Evolutionary conservation across 129 eudicot species (phyloP).

Genomic region (Helichrysum umbraculigerum): DNA sequence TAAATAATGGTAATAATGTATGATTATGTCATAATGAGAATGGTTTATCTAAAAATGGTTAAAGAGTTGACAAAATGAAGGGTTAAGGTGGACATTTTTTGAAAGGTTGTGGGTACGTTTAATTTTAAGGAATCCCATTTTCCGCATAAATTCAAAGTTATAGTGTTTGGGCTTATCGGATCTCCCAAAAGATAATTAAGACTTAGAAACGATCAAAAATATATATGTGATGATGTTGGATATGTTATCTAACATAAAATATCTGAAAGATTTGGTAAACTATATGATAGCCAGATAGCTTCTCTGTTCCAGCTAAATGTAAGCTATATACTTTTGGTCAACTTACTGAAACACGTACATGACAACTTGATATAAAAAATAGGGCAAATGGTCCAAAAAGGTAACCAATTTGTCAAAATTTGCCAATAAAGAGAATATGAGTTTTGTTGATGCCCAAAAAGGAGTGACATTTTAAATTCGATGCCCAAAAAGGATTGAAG

Average conservation of each 20-base stretch:
- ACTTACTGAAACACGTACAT: too few species aligned
- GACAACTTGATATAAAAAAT: too few species aligned
- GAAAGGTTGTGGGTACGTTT: not conserved
- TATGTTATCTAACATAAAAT: not conserved
- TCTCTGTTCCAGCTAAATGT: conserved; percentile 1
- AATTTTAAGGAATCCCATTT: not conserved
- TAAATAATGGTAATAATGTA: not conserved
- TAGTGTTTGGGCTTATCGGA: conserved; percentile 18
- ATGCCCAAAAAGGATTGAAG: too few species aligned
- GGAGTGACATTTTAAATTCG: too few species aligned
- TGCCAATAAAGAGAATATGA: too few species aligned
- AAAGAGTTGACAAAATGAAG: conserved; percentile 18
- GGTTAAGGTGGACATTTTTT: not conserved
- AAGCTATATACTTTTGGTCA: not conserved
- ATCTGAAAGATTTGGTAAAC: not conserved
- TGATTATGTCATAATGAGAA: not conserved
- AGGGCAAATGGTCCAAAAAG: too few species aligned
- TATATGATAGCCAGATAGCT: too few species aligned
- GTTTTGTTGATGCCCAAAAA: too few species aligned
- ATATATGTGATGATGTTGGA: not conserved
- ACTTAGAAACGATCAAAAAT: not conserved
- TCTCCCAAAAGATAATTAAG: conserved; percentile 6
- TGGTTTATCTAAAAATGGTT: not conserved
- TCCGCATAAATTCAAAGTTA: not conserved
- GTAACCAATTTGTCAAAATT: too few species aligned